A percentile compares a stretch with the other conserved stretches of the same genome.
These are phyloP conservation scores for Trametes maxima DNA, from an alignment of 768 basidiomycete species.

Conservation along the genomic window DNA sequence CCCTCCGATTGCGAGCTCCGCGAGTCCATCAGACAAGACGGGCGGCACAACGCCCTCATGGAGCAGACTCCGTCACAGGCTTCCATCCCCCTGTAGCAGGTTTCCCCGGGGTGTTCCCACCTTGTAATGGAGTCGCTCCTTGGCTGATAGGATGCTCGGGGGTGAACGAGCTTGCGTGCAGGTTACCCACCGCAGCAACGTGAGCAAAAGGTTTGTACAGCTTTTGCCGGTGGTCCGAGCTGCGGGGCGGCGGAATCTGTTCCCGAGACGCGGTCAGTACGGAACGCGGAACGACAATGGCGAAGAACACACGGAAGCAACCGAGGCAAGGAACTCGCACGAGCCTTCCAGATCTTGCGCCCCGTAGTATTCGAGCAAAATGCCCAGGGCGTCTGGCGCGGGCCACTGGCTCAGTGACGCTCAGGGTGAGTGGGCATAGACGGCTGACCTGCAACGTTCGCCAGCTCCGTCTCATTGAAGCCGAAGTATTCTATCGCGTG, in stretches of 20 bases:
- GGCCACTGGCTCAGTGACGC: background rate
- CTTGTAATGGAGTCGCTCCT: conserved; percentile 20
- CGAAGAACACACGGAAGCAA: conserved; percentile 50
- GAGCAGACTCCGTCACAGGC: conserved; percentile 22
- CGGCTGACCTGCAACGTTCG: conserved; percentile 58
- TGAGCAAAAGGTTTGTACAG: conserved; percentile 29
- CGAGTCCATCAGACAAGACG: conserved; percentile 4
- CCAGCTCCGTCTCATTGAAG: conserved; percentile 60
- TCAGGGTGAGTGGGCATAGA: background rate
- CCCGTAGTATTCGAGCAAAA: conserved; percentile 73
- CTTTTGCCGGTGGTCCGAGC: conserved; percentile 22
- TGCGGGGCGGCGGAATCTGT: conserved; percentile 34
- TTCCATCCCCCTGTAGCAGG: conserved; percentile 25
- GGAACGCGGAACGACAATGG: conserved; percentile 2
- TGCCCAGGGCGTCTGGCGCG: conserved; percentile 57
- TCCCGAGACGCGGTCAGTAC: conserved; percentile 2
- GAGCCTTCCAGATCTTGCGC: conserved; percentile 55
- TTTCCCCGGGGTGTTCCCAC: conserved; percentile 24
- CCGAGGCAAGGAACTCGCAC: conserved; percentile 42
- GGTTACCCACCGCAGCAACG: conserved; percentile 3
- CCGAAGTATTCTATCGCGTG: conserved; percentile 69
- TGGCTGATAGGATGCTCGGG: conserved; percentile 15
- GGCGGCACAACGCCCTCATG: conserved; percentile 1
- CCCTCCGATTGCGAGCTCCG: background rate
- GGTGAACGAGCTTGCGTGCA: conserved; percentile 5